phyloP scores from a whole-genome alignment of 805 yeast species.

The Cyberlindnera saturnus region DNA sequence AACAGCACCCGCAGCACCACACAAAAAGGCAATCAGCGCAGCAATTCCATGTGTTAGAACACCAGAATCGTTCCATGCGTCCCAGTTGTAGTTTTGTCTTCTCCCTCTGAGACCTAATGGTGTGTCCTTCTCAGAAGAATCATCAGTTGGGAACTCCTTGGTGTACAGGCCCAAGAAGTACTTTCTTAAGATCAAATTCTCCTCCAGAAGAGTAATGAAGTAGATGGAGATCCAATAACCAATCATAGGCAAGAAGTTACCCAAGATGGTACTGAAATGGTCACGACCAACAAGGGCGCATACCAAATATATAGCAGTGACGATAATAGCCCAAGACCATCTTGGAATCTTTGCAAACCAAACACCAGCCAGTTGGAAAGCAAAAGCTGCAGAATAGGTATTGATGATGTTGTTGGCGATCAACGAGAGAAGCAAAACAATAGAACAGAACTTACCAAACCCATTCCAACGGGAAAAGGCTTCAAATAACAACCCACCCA shows the following conservation, averaged over 20 bases:
- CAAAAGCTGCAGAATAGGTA: slow-evolving; percentile 75
- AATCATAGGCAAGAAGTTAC: slow-evolving; percentile 84
- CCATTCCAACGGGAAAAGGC: slow-evolving; percentile 69
- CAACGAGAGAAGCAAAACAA: slow-evolving; percentile 64
- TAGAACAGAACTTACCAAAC: slow-evolving; percentile 69
- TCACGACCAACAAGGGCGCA: slow-evolving; percentile 73
- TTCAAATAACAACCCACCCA: slow-evolving; percentile 68
- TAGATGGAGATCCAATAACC: slow-evolving; percentile 90
- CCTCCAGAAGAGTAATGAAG: slow-evolving; percentile 63
- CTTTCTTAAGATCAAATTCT: slow-evolving; percentile 63
- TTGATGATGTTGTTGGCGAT: slow-evolving; percentile 79
- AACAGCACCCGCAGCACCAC: slow-evolving; percentile 78
- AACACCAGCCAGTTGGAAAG: slow-evolving; percentile 59
- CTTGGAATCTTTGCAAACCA: slow-evolving; percentile 61
- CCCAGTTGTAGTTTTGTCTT: slow-evolving; percentile 59
- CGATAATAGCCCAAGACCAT: slow-evolving; percentile 64
- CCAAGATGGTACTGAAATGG: slow-evolving; percentile 64
- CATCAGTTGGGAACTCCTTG: slow-evolving; percentile 29
- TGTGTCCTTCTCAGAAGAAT: background rate
- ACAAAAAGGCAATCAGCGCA: slow-evolving; percentile 54
- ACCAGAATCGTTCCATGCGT: slow-evolving; percentile 59
- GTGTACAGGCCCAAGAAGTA: slow-evolving; percentile 36
- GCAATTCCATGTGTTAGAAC: slow-evolving; percentile 68
- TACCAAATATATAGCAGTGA: slow-evolving; percentile 58
- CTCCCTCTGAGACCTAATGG: slow-evolving; percentile 15